phyloP scores from a whole-genome alignment of 1,284 basidiomycete genomes.

The Irpex sp. region DNA sequence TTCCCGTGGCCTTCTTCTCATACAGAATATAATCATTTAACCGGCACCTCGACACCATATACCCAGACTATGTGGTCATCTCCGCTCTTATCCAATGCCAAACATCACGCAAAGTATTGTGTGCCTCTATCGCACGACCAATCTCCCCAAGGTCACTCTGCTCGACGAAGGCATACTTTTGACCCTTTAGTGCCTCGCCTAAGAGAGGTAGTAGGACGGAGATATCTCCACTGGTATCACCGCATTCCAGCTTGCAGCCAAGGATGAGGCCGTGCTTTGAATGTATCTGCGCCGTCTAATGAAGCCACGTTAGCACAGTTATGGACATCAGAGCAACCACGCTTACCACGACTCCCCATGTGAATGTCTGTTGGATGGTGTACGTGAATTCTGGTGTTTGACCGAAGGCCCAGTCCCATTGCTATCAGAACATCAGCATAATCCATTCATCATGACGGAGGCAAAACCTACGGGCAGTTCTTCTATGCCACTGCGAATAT shows the following conservation, averaged over 20 bases:
- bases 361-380: conserved; percentile 43
- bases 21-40: too few species aligned
- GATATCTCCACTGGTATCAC: conserved; percentile 16
- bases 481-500: conserved; percentile 63
- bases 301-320: conserved; percentile 26
- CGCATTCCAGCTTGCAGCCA: conserved; percentile 39
- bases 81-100: conserved; percentile 36
- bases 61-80: conserved; percentile 27
- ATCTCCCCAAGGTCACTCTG: conserved; percentile 18
- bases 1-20: conserved; percentile 2
- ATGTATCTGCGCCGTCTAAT: conserved; percentile 43
- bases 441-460: background rate
- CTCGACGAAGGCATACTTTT: conserved; percentile 47
- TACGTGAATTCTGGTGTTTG: conserved; percentile 93
- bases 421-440: conserved; percentile 37
- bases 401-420: conserved; percentile 93
- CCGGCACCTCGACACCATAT: background rate
- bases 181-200: conserved; percentile 32
- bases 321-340: background rate
- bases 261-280: conserved; percentile 64
- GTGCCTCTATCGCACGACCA: conserved; percentile 5
- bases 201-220: conserved; percentile 22
- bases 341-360: conserved; percentile 61
- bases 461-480: conserved; percentile 62
- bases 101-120: conserved; percentile 28